Conservation (phyloP, 345 rosid genomes). For the Rhodamnia rubescens region DNA sequence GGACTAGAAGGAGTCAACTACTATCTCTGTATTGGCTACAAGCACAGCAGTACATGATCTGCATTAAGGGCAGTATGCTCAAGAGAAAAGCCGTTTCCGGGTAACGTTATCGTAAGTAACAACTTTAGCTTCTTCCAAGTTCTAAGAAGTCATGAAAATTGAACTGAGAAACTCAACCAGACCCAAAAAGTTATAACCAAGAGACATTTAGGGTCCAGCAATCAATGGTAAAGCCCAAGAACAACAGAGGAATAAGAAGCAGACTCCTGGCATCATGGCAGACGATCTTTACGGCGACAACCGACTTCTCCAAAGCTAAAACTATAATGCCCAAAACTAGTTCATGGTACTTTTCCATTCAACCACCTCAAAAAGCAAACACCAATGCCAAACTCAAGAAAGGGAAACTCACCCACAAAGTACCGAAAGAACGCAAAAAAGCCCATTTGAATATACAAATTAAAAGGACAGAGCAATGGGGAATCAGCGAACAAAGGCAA, state of each 20-base stretch:
- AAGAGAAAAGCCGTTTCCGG: not conserved
- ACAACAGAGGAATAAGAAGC: not conserved
- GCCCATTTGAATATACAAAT: not conserved
- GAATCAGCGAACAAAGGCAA: not conserved
- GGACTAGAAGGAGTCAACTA: not conserved
- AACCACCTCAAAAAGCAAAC: not conserved
- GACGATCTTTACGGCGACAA: not conserved
- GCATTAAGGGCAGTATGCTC: not conserved
- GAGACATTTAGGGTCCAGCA: not conserved
- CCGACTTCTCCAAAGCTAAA: not conserved
- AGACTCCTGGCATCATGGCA: not conserved
- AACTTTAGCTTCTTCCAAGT: not conserved
- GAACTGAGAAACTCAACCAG: not conserved
- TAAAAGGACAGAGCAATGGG: not conserved
- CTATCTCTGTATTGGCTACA: not conserved
- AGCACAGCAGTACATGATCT: not conserved
- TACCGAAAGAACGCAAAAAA: not conserved
- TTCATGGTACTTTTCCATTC: not conserved
- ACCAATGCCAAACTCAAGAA: not conserved
- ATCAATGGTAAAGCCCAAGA: not conserved
- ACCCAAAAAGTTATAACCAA: not conserved
- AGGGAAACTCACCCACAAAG: not conserved
- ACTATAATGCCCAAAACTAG: not conserved
- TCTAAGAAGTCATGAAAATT: not conserved
- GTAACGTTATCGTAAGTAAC: not conserved